Base-by-base conservation (phyloP, 2,329 filamentous ascomycete species). In the Colletotrichum nymphaeae region DNA sequence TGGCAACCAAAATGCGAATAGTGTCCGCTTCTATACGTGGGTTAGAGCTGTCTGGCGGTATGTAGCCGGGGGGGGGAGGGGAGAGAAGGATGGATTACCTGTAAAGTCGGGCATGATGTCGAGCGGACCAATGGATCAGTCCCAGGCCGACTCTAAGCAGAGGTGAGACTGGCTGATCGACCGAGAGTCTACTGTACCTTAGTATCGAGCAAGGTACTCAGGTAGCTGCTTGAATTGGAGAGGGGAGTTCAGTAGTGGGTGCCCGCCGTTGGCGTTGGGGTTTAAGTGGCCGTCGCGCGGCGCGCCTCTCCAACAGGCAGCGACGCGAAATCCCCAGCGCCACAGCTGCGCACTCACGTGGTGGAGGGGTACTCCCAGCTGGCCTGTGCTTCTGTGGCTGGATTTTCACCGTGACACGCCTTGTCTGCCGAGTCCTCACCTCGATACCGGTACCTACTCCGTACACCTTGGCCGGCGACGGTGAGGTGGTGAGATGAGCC, bases 1-100 rank as follows among this genome's bases (percentile, higher is more conserved):
- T 98, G 52, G 97, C 93, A 73, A 99, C 89, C 49, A 99, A 91
- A 76, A 99, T 97, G 76, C 95, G 94, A 79, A 99, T 98, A 0
- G 95, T 97, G 84, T 99, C 95, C 77, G 93, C 84, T 68, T 86
- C 88, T 88, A 65, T 5, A 57, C n/a, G 14, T n/a, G 19, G 7
- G 70, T 70, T 24, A 68, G 58, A 35, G n/a, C 24, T 63, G 49
- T 28, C 22, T n/a, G 26, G 14, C 28, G 46, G 30, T 16, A 11
- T n/a, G 11, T n/a, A 12, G 24, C 8, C 32, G 26, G 26, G 26
- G 35, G 58, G 35, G 2, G 14, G 52, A 5, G 58, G 37, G 16
- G 14, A 11, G 22, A 12, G 63, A 37, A 63, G 32, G 7, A 42
- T 11, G 8, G 16, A 26, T 53, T 56, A 74, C 72, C 73, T 70